A percentile compares a stretch with the other conserved stretches of the same genome.
These are phyloP conservation scores for Nicotiana benthamiana DNA, from an alignment of 257 asterid species.

Conservation along the genomic window DNA sequence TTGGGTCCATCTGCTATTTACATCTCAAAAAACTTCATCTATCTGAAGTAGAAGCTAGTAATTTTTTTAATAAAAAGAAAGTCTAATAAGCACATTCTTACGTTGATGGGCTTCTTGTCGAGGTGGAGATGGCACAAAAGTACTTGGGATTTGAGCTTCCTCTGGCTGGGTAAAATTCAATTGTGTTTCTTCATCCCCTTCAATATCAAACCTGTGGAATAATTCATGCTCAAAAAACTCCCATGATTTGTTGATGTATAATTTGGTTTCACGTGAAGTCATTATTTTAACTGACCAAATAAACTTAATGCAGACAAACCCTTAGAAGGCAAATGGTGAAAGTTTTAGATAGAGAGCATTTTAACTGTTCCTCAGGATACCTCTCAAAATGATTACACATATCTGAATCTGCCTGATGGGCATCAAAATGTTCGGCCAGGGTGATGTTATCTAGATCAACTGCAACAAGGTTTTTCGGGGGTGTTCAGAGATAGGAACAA, in stretches of 20 bases:
- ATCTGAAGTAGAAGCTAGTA: not conserved
- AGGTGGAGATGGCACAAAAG: constrained; percentile 62
- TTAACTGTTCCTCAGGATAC: constrained; percentile 21
- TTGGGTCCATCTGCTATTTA: not conserved
- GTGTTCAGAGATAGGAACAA: not conserved
- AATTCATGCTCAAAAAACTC: constrained; percentile 9
- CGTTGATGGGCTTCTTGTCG: constrained; percentile 38
- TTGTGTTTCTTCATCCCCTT: constrained; percentile 60
- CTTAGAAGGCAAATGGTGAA: not conserved
- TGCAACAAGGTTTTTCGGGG: constrained; percentile 11
- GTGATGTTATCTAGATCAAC: constrained; percentile 70
- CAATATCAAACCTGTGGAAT: constrained; percentile 69
- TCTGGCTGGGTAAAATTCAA: constrained; percentile 47
- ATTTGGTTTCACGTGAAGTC: not conserved
- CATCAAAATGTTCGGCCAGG: constrained; percentile 42
- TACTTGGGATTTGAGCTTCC: constrained; percentile 44
- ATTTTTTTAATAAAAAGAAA: not conserved
- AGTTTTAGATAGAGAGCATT: not conserved
- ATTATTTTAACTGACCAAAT: not conserved
- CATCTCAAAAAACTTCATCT: not conserved
- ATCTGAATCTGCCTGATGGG: constrained; percentile 37
- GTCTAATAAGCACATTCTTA: constrained; percentile 17
- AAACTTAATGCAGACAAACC: too few species aligned
- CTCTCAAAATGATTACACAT: constrained; percentile 67
- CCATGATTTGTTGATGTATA: not conserved